Evolutionary conservation across 306 rosid species (phyloP).

Genomic region (Rosa lucieae): DNA sequence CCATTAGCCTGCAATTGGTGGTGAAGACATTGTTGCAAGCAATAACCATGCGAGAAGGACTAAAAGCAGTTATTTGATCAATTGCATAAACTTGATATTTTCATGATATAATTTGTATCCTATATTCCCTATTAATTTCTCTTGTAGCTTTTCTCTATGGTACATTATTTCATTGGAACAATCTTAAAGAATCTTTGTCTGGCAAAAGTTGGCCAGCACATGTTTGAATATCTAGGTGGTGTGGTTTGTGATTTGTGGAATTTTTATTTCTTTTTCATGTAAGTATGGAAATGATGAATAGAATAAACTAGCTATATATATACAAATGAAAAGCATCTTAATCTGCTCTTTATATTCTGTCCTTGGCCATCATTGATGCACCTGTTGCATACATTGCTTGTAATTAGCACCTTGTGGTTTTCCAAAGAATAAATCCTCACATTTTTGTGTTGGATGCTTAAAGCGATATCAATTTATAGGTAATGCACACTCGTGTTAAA

Average conservation of each 20-base stretch:
- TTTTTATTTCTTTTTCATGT: background rate
- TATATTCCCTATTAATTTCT: background rate
- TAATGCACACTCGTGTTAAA: background rate
- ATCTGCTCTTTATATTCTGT: background rate
- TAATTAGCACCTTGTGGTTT: background rate
- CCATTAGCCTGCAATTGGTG: constrained; percentile 42
- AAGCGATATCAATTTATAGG: background rate
- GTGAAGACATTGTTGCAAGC: constrained; percentile 45
- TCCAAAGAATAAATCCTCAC: background rate
- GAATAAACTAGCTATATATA: background rate
- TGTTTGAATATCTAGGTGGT: background rate
- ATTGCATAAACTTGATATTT: constrained; percentile 22
- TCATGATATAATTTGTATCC: constrained; percentile 13
- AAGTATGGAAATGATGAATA: background rate
- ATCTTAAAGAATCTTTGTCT: background rate
- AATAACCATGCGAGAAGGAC: constrained; percentile 49
- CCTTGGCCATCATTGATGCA: constrained; percentile 14
- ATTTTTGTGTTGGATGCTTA: background rate
- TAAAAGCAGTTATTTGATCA: constrained; percentile 32
- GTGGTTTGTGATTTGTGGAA: background rate
- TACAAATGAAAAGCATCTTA: background rate
- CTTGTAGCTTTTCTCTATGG: background rate
- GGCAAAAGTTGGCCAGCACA: constrained; percentile 21
- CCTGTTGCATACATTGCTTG: constrained; percentile 6
- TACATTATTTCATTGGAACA: background rate